Evolutionary conservation across 176 grass and related monocot species (phyloP), one percentile per base, ranked within the genome.

Genomic region (Oryza meyeriana): DNA sequence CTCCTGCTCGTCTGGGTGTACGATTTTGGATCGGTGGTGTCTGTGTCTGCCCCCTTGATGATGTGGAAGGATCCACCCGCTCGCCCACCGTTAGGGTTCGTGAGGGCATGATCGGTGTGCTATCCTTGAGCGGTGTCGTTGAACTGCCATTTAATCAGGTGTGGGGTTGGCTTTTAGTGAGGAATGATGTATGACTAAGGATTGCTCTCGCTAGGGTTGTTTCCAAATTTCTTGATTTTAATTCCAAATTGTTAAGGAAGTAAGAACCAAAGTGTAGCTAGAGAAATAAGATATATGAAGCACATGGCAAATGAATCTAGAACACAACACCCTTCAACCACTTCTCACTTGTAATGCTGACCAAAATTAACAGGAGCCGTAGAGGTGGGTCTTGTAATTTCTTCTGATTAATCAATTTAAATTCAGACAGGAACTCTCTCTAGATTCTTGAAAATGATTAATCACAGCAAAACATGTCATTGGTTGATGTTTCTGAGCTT

Each of bases 161-260:
- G n/a, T n/a, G n/a, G 6, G 50, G 30, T 34, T 32, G 30, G 16
- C 14, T 77, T 2, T 17, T 62, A 22, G 36, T 71, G 47, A 61
- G 62, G 26, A 38, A 31, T 25, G 68, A 63, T 59, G 42, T 42
- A 20, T 22, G 11, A 32, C 28, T 45, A 10, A 32, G 55, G 55
- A 59, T 59, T 25, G 9, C 55, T 59, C 12, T 76, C 1, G 34
- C 20, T 79, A 59, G 67, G 86, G 74, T 55, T 88, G 57, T 58
- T 22, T n/a, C 10, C 27, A n/a, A 59, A 63, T 22, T 36, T 61
- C 29, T 12, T 6, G 34, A 26, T 59, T 28, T 24, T 0, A 10
- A 16, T 45, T 29, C 14, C 3, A 17, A 10, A 9, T 14, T 4
- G 20, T 11, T 9, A 59, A 10, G 55, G n/a, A n/a, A n/a, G n/a